phyloP scores from a whole-genome alignment of 768 basidiomycete species.

The Mycena olivaceomarginata region DNA sequence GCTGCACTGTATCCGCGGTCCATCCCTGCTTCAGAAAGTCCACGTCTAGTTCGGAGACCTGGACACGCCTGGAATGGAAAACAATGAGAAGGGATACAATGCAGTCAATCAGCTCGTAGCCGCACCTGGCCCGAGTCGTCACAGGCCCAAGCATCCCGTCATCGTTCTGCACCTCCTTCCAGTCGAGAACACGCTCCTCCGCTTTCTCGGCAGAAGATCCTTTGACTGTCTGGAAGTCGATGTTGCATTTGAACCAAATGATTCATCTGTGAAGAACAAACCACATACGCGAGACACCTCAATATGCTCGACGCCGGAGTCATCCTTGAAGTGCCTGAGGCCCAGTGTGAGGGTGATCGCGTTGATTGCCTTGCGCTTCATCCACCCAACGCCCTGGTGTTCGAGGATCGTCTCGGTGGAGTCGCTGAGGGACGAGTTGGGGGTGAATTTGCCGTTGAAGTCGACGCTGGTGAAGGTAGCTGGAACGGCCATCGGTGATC shows the following conservation, averaged over 20 bases:
- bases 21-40: slow-evolving; percentile 64
- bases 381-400: not conserved
- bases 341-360: not conserved
- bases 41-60: slow-evolving; percentile 65
- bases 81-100: no score
- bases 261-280: not conserved
- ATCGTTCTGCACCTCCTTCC: not conserved
- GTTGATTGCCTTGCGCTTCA: slow-evolving; percentile 10
- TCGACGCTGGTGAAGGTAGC: not conserved
- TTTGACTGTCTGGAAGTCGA: not conserved
- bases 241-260: not conserved
- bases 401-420: not conserved
- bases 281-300: slow-evolving; percentile 2
- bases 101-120: no score
- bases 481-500: not conserved
- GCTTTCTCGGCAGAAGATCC: not conserved
- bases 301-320: slow-evolving; percentile 7
- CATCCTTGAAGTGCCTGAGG: slow-evolving; percentile 18
- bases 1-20: slow-evolving; percentile 60
- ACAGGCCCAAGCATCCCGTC: not conserved
- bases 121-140: not conserved
- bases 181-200: not conserved
- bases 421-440: slow-evolving; percentile 13
- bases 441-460: slow-evolving; percentile 6
- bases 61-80: slow-evolving; percentile 59